Percentiles rank a stretch among this genome's conserved stretches.
These are phyloP conservation scores for Capsella rubella DNA, from an alignment of 441 rosid genomes.

Conservation along the genomic window DNA sequence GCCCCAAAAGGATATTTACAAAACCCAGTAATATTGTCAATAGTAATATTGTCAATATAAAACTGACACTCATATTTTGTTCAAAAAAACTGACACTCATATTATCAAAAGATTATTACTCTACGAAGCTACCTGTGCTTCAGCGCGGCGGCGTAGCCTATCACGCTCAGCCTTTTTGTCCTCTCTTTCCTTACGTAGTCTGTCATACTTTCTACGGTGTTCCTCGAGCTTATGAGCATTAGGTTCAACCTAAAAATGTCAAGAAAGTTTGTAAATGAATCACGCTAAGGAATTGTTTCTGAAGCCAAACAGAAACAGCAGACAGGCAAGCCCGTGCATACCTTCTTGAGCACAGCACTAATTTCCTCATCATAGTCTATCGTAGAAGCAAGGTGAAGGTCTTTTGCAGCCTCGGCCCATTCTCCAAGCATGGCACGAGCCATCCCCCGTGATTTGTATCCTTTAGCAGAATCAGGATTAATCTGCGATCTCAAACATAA, in stretches of 20 bases:
- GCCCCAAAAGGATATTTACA: background rate
- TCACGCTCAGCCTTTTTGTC: slow-evolving; percentile 82
- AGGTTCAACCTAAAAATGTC: slow-evolving; percentile 85
- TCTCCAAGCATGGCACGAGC: slow-evolving; percentile 88
- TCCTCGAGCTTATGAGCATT: slow-evolving; percentile 89
- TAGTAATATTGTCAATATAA: background rate
- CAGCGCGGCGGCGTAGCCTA: slow-evolving; percentile 80
- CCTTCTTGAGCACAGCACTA: slow-evolving; percentile 81
- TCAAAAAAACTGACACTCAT: slow-evolving; percentile 1
- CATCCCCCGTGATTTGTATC: slow-evolving; percentile 92
- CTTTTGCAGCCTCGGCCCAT: slow-evolving; percentile 95
- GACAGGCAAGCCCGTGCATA: background rate
- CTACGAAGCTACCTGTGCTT: slow-evolving; percentile 75
- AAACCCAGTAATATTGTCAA: background rate
- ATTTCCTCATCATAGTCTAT: slow-evolving; percentile 94
- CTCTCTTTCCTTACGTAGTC: slow-evolving; percentile 78
- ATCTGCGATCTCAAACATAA: slow-evolving; percentile 54
- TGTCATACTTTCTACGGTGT: slow-evolving; percentile 93
- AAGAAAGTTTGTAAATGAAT: background rate
- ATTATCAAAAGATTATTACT: background rate
- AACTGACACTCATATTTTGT: background rate
- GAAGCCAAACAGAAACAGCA: background rate
- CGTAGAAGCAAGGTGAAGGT: slow-evolving; percentile 85
- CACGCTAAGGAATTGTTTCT: background rate
- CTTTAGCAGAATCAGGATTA: slow-evolving; percentile 96